Evolutionary conservation across 2,329 filamentous ascomycete species (phyloP).

Genomic region (Rutstroemia sp.): DNA sequence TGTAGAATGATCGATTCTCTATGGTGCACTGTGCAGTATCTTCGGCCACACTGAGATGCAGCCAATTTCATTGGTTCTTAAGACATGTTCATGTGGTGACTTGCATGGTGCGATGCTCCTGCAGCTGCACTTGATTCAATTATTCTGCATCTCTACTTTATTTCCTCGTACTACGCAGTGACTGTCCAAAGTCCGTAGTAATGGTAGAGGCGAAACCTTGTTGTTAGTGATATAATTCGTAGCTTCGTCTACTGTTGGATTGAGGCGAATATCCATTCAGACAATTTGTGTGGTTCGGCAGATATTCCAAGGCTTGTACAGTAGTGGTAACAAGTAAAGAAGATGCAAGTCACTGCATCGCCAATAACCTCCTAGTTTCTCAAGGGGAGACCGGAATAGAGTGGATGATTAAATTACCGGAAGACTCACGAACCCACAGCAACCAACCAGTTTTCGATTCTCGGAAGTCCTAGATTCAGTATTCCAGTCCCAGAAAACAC

Average conservation of each 20-base stretch:
- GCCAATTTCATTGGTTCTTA: background rate
- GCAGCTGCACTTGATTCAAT: background rate
- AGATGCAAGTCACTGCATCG: too few relatives aligned
- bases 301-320: background rate
- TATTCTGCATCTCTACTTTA: background rate
- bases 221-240: background rate
- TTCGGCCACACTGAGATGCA: background rate
- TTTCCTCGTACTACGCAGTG: background rate
- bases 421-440: too few relatives aligned
- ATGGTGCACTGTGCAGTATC: background rate
- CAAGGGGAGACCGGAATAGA: too few relatives aligned
- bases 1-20: background rate
- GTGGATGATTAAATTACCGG: too few relatives aligned
- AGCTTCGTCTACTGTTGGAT: background rate
- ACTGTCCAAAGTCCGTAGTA: background rate
- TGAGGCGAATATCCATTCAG: background rate
- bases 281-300: background rate
- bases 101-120: background rate
- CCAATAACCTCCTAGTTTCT: too few relatives aligned
- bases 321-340: too few relatives aligned
- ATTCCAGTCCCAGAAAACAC: too few relatives aligned
- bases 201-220: background rate
- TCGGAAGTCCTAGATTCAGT: too few relatives aligned
- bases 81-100: background rate
- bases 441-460: too few relatives aligned